These are phyloP conservation scores for Colletotrichum orchidophilum DNA, from an alignment of 2,329 filamentous ascomycete species.

Conservation along the genomic window DNA sequence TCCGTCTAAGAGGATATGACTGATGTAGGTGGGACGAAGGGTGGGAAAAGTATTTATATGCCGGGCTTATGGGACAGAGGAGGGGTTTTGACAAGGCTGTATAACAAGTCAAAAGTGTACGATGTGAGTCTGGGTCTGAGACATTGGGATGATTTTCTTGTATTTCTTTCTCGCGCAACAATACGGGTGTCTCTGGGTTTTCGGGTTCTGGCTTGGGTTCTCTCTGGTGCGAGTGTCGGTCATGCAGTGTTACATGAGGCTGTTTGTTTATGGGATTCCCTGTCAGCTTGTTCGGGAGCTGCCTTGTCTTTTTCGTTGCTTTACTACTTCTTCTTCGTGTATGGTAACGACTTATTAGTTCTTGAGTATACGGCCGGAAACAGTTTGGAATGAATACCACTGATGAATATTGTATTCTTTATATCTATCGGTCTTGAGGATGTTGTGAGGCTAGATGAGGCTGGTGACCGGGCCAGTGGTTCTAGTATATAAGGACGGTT, in stretches of 20 bases:
- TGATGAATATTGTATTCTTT: neutral
- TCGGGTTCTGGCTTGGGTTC: neutral
- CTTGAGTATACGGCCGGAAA: neutral
- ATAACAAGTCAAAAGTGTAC: constrained; percentile 15
- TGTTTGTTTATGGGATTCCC: neutral
- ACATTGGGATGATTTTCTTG: constrained; percentile 7
- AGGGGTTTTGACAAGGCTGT: constrained; percentile 12
- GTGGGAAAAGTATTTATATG: neutral
- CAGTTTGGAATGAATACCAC: neutral
- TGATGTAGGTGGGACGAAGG: neutral
- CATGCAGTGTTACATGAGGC: constrained; percentile 15
- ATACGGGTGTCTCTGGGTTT: neutral
- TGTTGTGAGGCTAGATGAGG: neutral
- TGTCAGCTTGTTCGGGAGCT: neutral
- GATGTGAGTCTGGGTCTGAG: constrained; percentile 25
- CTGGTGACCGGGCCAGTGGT: too few relatives aligned
- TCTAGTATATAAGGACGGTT: neutral
- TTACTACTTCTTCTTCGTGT: neutral
- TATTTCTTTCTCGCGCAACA: constrained; percentile 9
- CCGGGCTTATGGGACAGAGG: neutral
- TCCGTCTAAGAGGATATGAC: neutral
- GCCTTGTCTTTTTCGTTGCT: neutral
- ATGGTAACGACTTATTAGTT: neutral
- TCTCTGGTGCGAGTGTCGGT: neutral
- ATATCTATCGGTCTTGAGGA: neutral